Evolutionary conservation across 2,329 filamentous ascomycete species (phyloP).

Genomic region (Penicillium sp.): DNA sequence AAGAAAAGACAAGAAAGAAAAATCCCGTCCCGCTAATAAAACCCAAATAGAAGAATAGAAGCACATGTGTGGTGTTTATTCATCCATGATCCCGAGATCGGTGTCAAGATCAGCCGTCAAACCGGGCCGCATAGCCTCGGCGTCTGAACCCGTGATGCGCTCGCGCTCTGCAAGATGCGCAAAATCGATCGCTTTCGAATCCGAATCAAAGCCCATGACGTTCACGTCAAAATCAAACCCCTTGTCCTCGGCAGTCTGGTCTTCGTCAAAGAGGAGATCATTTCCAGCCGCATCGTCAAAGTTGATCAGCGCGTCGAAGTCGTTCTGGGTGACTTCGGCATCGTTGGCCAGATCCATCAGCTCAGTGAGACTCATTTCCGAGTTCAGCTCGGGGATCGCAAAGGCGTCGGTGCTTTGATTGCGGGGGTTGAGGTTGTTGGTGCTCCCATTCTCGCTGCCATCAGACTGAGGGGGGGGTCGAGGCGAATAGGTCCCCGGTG

Average conservation of each 20-base stretch:
- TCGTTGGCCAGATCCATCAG: constrained; percentile 46
- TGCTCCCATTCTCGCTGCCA: constrained; percentile 44
- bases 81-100: constrained; percentile 19
- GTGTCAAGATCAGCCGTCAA: constrained; percentile 20
- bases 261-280: constrained; percentile 38
- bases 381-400: constrained; percentile 28
- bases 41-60: constrained; percentile 4
- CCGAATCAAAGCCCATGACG: constrained; percentile 19
- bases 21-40: neutral
- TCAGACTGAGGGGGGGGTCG: constrained; percentile 43
- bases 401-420: constrained; percentile 27
- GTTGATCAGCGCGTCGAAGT: constrained; percentile 48
- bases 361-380: constrained; percentile 40
- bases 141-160: constrained; percentile 2
- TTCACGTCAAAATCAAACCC: constrained; percentile 20
- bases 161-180: constrained; percentile 12
- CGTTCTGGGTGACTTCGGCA: constrained; percentile 45
- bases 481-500: constrained; percentile 35
- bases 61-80: constrained; percentile 5
- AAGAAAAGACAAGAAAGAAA: neutral
- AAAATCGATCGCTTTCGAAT: constrained; percentile 21
- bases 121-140: constrained; percentile 15
- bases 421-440: constrained; percentile 36
- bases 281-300: constrained; percentile 42
- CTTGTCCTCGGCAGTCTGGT: constrained; percentile 18